Conservation (phyloP, 2,329 filamentous ascomycete species). For the Epichloe sibirici region DNA sequence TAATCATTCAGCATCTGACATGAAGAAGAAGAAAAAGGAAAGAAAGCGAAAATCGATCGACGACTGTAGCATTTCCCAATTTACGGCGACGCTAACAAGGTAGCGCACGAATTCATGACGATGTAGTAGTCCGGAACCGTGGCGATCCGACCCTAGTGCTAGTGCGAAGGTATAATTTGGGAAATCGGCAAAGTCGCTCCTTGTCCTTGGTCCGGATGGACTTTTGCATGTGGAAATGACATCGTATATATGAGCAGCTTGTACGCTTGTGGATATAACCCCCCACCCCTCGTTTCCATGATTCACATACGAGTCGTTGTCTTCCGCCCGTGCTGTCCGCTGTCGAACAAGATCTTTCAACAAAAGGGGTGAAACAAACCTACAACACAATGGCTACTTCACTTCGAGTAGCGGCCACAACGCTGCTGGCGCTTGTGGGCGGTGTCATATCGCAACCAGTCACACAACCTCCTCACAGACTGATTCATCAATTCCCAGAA, state of each 20-base stretch:
- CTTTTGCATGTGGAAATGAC: not conserved
- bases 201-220: not conserved
- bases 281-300: too few species aligned
- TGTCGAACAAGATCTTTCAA: too few species aligned
- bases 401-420: not conserved
- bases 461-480: not conserved
- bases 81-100: not conserved
- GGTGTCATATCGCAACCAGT: not conserved
- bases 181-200: too few species aligned
- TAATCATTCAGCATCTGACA: too few species aligned
- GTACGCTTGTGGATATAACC: not conserved
- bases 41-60: not conserved
- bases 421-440: not conserved
- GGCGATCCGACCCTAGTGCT: not conserved
- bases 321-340: too few species aligned
- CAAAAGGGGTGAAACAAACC: not conserved
- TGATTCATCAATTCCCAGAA: slow-evolving; percentile 1
- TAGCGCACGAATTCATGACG: not conserved
- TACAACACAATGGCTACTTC: not conserved
- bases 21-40: not conserved
- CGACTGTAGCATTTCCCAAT: not conserved
- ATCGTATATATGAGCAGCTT: not conserved
- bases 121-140: not conserved
- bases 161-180: not conserved
- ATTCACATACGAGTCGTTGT: too few species aligned